Conservation (phyloP, 2,329 filamentous ascomycete genomes). For the Volutella citrinella region DNA sequence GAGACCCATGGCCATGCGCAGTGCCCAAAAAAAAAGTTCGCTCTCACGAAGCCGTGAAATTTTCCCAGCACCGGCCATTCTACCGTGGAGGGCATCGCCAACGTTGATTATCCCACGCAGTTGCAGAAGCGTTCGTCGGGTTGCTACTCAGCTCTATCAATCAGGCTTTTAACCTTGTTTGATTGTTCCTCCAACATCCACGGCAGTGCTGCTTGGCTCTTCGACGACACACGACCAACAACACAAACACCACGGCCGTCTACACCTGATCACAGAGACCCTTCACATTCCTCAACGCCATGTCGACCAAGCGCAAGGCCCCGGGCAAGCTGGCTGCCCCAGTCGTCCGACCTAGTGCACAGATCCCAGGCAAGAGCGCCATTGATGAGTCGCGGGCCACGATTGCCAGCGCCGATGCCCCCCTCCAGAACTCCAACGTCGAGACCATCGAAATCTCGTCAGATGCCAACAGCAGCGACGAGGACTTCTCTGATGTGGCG, state of each 20-base stretch:
- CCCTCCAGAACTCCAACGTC: conserved; percentile 34
- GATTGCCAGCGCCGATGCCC: conserved; percentile 42
- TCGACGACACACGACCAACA: conserved; percentile 17
- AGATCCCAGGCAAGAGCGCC: conserved; percentile 44
- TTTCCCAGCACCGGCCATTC: conserved; percentile 28
- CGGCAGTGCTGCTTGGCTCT: too few relatives aligned
- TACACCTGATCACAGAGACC: too few relatives aligned
- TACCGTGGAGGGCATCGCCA: conserved; percentile 16
- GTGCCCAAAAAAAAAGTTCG: conserved; percentile 34
- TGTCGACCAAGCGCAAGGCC: conserved; percentile 62
- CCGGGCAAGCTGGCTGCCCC: conserved; percentile 56
- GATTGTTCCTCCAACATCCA: too few relatives aligned
- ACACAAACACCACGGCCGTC: conserved; percentile 9
- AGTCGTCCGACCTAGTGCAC: conserved; percentile 51
- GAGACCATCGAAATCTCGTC: conserved; percentile 58
- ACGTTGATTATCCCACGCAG: conserved; percentile 3
- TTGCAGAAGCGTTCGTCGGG: conserved; percentile 1
- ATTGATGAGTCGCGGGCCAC: conserved; percentile 59
- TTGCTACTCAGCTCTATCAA: too few relatives aligned
- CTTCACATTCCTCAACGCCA: conserved; percentile 30
- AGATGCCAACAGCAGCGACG: conserved; percentile 49
- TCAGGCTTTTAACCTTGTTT: too few relatives aligned
- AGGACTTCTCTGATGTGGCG: conserved; percentile 45
- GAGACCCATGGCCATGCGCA: conserved; percentile 11
- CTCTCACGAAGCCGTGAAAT: conserved; percentile 29